A percentile compares a stretch with the other conserved stretches of the same genome.
Conservation (phyloP, 495 filamentous ascomycete genomes). For the Penicillium bialowiezense region DNA sequence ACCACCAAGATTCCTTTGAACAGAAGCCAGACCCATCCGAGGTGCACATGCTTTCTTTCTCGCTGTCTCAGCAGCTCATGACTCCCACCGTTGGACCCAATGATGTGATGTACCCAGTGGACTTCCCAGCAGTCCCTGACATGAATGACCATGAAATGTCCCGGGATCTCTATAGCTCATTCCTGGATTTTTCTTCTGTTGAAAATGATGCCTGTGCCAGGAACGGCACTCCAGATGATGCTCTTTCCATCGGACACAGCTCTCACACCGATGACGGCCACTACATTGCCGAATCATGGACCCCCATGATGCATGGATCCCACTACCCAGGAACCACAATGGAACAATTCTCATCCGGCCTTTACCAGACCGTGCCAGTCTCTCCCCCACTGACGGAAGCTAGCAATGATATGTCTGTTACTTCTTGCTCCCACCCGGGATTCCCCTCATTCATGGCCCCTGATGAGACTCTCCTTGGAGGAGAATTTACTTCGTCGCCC, state of each 20-base stretch:
- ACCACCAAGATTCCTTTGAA: conserved; percentile 39
- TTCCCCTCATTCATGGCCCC: conserved; percentile 38
- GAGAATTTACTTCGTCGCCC: conserved; percentile 36
- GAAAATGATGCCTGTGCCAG: conserved; percentile 43
- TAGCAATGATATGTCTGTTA: conserved; percentile 45
- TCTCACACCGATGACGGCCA: conserved; percentile 43
- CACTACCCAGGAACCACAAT: conserved; percentile 39
- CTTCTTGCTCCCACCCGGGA: conserved; percentile 43
- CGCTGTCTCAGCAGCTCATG: conserved; percentile 44
- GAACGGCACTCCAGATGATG: conserved; percentile 42
- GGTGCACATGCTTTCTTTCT: conserved; percentile 49
- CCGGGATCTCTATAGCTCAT: conserved; percentile 41
- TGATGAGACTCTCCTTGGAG: conserved; percentile 41
- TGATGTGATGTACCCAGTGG: conserved; percentile 47
- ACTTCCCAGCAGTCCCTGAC: conserved; percentile 41
- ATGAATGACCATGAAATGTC: conserved; percentile 38
- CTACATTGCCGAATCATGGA: conserved; percentile 41
- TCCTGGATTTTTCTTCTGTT: conserved; percentile 44
- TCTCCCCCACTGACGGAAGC: conserved; percentile 47
- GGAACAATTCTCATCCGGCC: conserved; percentile 36
- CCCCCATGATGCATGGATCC: conserved; percentile 36
- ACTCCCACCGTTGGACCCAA: conserved; percentile 41
- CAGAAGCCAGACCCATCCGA: conserved; percentile 42
- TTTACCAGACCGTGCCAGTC: conserved; percentile 41
- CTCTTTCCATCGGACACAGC: conserved; percentile 40